Percentiles rank a stretch among this genome's conserved stretches.
Evolutionary conservation across 805 yeast species (phyloP).

Genomic region (Wickerhamiella spandovensis): DNA sequence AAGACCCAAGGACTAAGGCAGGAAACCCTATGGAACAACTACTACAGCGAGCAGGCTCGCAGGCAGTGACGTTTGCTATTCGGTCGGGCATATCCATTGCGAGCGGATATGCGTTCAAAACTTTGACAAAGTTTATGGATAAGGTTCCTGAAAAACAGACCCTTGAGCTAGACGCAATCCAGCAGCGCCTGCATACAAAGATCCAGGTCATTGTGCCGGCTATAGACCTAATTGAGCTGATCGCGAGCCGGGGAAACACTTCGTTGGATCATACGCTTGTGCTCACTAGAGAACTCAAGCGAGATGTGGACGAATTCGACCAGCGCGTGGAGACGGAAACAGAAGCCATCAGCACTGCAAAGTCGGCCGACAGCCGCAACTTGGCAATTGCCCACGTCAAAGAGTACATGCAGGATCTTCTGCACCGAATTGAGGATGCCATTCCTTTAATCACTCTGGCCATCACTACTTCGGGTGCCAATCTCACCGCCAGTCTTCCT

Average conservation of each 20-base stretch:
- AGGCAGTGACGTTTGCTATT: conserved; percentile 69
- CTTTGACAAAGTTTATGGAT: conserved; percentile 39
- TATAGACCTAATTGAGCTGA: conserved; percentile 50
- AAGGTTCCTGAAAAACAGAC: conserved; percentile 34
- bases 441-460: conserved; percentile 35
- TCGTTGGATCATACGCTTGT: conserved; percentile 38
- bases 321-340: conserved; percentile 32
- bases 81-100: conserved; percentile 65
- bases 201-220: conserved; percentile 51
- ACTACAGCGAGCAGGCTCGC: conserved; percentile 42
- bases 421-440: conserved; percentile 48
- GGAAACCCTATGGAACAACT: not conserved
- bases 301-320: conserved; percentile 47
- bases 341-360: conserved; percentile 19
- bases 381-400: conserved; percentile 35
- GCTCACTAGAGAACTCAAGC: conserved; percentile 41
- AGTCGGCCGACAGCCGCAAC: conserved; percentile 17
- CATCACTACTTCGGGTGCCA: conserved; percentile 55
- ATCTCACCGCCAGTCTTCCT: conserved; percentile 36
- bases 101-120: conserved; percentile 55
- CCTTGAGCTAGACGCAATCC: conserved; percentile 29
- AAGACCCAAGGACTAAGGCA: no score
- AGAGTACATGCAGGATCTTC: conserved; percentile 33
- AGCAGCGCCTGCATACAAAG: conserved; percentile 39
- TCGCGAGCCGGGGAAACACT: conserved; percentile 24